Conservation (phyloP, 2,329 filamentous ascomycete genomes). For the Fusarium napiforme region DNA sequence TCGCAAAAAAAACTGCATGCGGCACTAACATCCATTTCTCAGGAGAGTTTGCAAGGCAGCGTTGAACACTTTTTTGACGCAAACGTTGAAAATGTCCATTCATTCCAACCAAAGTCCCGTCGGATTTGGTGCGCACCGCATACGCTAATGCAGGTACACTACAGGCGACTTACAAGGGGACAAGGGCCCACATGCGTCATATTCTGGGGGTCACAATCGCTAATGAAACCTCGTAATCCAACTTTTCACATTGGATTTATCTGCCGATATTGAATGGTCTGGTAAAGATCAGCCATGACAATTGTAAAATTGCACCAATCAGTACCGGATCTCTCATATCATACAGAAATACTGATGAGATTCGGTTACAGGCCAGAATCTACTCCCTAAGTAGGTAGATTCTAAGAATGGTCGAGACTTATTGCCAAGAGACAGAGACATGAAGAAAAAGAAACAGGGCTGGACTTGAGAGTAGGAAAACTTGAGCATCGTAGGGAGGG, state of each 20-base stretch:
- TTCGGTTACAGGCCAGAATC: not conserved
- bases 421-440: constrained; percentile 6
- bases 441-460: constrained; percentile 10
- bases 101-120: constrained; percentile 5
- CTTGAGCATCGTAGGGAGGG: not conserved
- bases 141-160: constrained; percentile 32
- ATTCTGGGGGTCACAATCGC: constrained; percentile 26
- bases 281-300: not conserved
- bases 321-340: not conserved
- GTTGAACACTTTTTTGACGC: not conserved
- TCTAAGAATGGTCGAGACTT: not conserved
- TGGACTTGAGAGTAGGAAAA: not conserved
- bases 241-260: not conserved
- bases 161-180: not conserved
- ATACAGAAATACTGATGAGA: not conserved
- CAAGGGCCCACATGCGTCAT: constrained; percentile 24
- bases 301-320: not conserved
- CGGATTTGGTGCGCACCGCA: not conserved
- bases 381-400: not conserved
- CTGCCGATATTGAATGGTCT: not conserved
- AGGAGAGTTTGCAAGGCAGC: not conserved
- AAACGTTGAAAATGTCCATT: constrained; percentile 2
- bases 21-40: not conserved
- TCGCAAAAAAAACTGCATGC: not conserved
- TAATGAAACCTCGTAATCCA: constrained; percentile 22